Base-by-base conservation (phyloP, 2,329 filamentous ascomycete genomes). In the Ophiosphaerella korrae region DNA sequence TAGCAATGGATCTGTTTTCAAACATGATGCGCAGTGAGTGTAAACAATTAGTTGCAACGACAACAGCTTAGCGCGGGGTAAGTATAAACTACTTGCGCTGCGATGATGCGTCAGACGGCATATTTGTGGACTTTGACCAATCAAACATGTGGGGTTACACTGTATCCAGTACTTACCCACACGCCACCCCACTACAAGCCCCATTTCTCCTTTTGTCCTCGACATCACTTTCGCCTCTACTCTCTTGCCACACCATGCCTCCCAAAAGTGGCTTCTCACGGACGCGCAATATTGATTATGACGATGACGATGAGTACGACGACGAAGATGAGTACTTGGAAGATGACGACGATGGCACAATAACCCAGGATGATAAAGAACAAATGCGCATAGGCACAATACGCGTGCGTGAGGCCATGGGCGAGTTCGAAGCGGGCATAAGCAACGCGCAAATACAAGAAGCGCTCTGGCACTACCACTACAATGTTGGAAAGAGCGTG, bases 401-500 rank as follows among this genome's bases (percentile, higher is more conserved):
- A 34, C 80, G 87, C 57, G 88, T 95, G 32, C 82, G 84, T 51
- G 79, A 80, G 54, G 81, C 82, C 7, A 78, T 96, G n/a, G 88
- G 85, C 6, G 73, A 77, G 12, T 42, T 53, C 57, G 85, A 83
- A 54, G 80, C 87, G 62, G 82, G 80, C 67, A 77, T 83, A n/a
- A 80, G 83, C 5, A 84, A 88, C 52, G 77, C 80, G 33, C 88
- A 96, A 68, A 93, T 97, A 55, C 86, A 96, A 71, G 93, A 97
- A 54, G 84, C 92, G 0, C 75, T 99, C 13, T 97, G 92, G 91
- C 86, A 99, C 74, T 97, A 97, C 74, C 97, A 93, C 73, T 97
- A 92, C 71, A 92, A 99, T 65, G 81, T 96, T 26, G 88, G 86
- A 50, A 96, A 96, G 74, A 86, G 90, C 1, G 88, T 95, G 33